Conservation (phyloP, 2,329 filamentous ascomycete genomes). For the Ophiostoma populinum region DNA sequence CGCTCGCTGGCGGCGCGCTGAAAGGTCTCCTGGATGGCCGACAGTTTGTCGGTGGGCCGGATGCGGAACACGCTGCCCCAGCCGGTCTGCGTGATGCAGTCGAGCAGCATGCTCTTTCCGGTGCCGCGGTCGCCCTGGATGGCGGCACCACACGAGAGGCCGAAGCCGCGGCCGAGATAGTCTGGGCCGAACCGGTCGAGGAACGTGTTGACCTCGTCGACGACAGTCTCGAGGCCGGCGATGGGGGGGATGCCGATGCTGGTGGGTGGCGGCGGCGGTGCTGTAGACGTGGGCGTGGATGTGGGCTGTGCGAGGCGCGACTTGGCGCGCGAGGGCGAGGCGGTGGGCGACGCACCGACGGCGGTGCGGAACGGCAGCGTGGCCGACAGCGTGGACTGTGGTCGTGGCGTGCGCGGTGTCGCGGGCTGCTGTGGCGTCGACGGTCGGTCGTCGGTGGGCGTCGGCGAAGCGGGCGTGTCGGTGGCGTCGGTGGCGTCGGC, state of each 20-base stretch:
- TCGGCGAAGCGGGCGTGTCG: too few relatives aligned
- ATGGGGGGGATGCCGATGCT: constrained; percentile 36
- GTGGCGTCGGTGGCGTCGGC: constrained; percentile 7
- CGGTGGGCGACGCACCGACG: constrained; percentile 3
- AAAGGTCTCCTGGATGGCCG: constrained; percentile 50
- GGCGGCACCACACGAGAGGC: constrained; percentile 39
- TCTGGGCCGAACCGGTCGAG: constrained; percentile 23
- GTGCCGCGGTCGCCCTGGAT: constrained; percentile 72
- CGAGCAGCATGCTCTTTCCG: constrained; percentile 63
- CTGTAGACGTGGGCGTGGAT: not conserved
- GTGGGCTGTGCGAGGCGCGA: not conserved
- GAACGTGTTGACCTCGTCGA: constrained; percentile 48
- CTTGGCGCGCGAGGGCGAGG: constrained; percentile 1
- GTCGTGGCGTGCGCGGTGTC: constrained; percentile 5
- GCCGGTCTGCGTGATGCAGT: constrained; percentile 45
- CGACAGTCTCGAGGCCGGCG: constrained; percentile 49
- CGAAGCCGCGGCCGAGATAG: constrained; percentile 11
- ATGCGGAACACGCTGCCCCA: constrained; percentile 57
- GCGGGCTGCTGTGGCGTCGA: constrained; percentile 5
- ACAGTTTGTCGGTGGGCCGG: constrained; percentile 34
- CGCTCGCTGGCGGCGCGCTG: constrained; percentile 48
- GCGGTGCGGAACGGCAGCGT: constrained; percentile 2
- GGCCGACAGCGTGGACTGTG: not conserved
- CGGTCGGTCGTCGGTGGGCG: not conserved
- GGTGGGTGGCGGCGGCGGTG: constrained; percentile 9